phyloP scores from a whole-genome alignment of 352 stramenopile genomes.

The Phytophthora tubulina region DNA sequence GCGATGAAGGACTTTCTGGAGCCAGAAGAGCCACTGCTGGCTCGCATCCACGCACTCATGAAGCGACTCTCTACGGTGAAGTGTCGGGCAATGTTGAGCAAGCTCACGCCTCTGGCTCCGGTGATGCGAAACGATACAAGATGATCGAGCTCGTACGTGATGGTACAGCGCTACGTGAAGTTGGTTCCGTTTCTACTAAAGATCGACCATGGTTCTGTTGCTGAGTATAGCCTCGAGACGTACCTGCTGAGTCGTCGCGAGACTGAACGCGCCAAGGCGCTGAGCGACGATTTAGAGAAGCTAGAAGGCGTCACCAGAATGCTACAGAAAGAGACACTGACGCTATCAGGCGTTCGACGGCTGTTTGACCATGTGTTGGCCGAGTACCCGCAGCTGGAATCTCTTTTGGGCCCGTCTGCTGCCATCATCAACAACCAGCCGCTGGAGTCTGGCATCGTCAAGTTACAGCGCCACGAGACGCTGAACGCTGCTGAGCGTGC shows the following conservation, averaged over 20 bases:
- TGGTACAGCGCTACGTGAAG: not conserved
- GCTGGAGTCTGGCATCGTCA: not conserved
- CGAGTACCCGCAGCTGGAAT: not conserved
- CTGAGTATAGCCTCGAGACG: not conserved
- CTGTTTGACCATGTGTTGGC: not conserved
- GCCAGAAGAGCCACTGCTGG: constrained; percentile 7
- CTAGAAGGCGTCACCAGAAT: not conserved
- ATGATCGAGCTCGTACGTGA: not conserved
- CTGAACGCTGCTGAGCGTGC: not conserved
- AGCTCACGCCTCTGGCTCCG: not conserved
- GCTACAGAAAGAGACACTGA: not conserved
- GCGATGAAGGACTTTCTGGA: constrained; percentile 20
- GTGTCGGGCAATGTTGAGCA: not conserved
- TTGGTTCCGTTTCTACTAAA: not conserved
- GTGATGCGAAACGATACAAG: constrained; percentile 3
- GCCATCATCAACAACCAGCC: not conserved
- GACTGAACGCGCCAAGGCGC: not conserved
- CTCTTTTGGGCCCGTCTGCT: not conserved
- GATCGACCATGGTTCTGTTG: not conserved
- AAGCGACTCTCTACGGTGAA: constrained; percentile 7
- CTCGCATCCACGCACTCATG: constrained; percentile 16
- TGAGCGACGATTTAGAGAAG: no score
- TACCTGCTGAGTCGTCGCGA: not conserved
- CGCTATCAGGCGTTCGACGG: not conserved
- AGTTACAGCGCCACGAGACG: not conserved